Base-by-base conservation (phyloP, 371 early-diverging fungal species). In the Syncephalastrum monosporum region DNA sequence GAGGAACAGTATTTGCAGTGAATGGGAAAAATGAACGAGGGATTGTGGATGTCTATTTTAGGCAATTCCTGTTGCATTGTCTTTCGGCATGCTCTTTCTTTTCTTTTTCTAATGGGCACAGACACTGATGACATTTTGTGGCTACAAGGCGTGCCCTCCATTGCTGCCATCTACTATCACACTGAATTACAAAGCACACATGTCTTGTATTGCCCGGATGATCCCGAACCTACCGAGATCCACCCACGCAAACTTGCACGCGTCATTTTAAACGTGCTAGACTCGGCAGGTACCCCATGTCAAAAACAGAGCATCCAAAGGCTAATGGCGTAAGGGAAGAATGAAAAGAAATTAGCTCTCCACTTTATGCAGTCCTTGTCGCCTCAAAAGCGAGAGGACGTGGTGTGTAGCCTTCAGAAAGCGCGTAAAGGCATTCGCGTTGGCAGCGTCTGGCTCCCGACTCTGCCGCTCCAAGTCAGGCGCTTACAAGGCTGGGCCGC, bases 201-300 rank as follows among this genome's bases (percentile, higher is more conserved):
- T 45, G 60, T 54, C 8, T 38, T 65, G 3, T 60, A 60, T 49
- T 59, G 60, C 38, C 65, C 57, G 5, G 65, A 65, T 45, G 60
- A 53, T 25, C 14, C 1, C 17, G 17, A 14, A 14, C 17, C 27
- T 10, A 42, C 27, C 25, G 50, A 44, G 16, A 38, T 47, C 4
- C 51, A 50, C 6, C 16, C 24, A 4, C 60, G 64, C 24, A 44
- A 56, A 2, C 49, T 59, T 13, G 59, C 52, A 13, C 60, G 60
- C 15, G 21, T 4, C 29, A 60, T 60, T 14, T 21, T 64, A 13
- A 48, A 25, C 19, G 56, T 59, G 7, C 21, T 53, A 6, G 57
- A 60, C 29, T 52, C 60, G 21, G 60, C 53, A 64, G 21, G 42
- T 52, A 23, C 13, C 29, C 51, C 44, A 38, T 43, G 19, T n/a